Evolutionary conservation across 768 basidiomycete species (phyloP), one percentile per base, ranked within the genome.

Genomic region (Termitomyces sp.): DNA sequence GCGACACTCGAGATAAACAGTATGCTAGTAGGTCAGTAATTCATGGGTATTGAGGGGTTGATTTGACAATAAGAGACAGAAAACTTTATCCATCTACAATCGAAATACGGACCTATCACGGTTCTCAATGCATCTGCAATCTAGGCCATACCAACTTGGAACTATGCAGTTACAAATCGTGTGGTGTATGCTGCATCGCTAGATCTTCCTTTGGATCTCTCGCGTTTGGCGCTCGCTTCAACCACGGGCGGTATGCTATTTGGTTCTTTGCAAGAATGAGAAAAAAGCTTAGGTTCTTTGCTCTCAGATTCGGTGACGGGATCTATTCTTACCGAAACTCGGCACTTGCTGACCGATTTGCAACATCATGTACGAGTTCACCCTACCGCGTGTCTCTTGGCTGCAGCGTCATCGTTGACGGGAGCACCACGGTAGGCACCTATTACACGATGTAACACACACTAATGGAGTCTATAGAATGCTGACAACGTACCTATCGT

Each of bases 91-190:
- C 63, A 54, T 70, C 67, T 47, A 73, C 75, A 61, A 75, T 76
- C 61, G 76, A 83, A 64, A 74, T 86, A 54, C 78, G 81, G 63
- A 84, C 81, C 41, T 88, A 85, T 65, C 82, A 88, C 60, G 79
- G 83, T 57, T 76, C 83, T 2, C 85, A 86, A 60, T 87, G 85
- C 64, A 84, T 88, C 44, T 88, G 86, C 72, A 84, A 88, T 67
- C 71, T 88, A 60, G 86, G 86, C 8, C 76, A 76, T 16, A 83
- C 82, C 59, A 78, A 78, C 34, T 67, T 76, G 4, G 65, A 66
- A 1, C 66, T 85, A 20, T 88, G 87, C 69, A 75, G 74, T 61
- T 84, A 83, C 72, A 76, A 72, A 50, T 86, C 86, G 30, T 88
- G 86, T 61, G 86, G 87, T 3, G 84, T 87, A 60, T 88, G 86